Evolutionary conservation across 305 asterid species (phyloP), one percentile per base, ranked within the genome.

Genomic region (Andrographis paniculata): DNA sequence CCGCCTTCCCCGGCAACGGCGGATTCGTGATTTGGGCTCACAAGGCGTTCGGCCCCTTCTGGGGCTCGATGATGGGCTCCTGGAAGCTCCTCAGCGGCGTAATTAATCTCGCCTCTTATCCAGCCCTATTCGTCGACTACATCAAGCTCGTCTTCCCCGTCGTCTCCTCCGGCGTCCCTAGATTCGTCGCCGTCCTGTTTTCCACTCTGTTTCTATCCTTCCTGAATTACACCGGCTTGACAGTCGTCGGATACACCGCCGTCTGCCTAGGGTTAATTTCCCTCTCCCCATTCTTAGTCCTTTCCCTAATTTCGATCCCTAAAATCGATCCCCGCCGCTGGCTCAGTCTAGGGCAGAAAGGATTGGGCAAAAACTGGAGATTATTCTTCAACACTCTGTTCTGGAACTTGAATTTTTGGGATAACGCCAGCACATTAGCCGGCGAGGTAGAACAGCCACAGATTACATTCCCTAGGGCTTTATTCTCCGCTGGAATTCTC

Each of bases 391-490:
- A 71, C 19, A 71, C 73, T 4, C 58, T 70, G 4, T 70, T 70
- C 31, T 70, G 84, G 84, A 76, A 76, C 48, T 50, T 77, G 62
- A 77, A 77, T 53, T 77, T 67, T 14, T 77, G 80, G 74, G 85
- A 73, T 48, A 77, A 69, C 41, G 78, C 59, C 0, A 70, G 81
- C 24, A 73, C 85, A 37, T 54, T 78, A 62, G 93, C 93, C 0
- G 88, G 88, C 11, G 93, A 82, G 59, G 85, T 82, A 20, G 82
- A 82, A 0, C 40, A 78, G 3, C 93, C 93, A 1, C 70, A 76
- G 9, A 71, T 68, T 59, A 82, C 78, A 12, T 76, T 54, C 27
- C 93, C 93, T 1, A 42, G 44, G 11, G 93, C 83, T 6, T 61
- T 82, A 1, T 48, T 71, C 3, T 60, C 50, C 4, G 82, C 88